A percentile compares a stretch with the other conserved stretches of the same genome.
These are phyloP conservation scores for Paramecium pentaurelia DNA, from an alignment of 73 alveolate species.

Conservation along the genomic window DNA sequence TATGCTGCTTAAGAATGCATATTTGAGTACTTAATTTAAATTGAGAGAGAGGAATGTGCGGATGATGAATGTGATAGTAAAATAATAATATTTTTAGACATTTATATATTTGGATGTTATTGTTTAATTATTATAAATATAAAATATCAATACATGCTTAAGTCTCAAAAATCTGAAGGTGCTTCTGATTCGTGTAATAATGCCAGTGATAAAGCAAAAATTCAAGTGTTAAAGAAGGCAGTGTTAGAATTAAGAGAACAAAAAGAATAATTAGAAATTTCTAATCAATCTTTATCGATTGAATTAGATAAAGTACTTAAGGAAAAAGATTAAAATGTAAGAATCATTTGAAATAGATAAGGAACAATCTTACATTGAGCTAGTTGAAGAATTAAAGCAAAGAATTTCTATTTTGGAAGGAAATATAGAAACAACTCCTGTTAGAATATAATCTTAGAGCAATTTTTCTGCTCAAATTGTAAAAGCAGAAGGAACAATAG, in stretches of 20 bases:
- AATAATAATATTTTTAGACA: background rate
- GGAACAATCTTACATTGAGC: background rate
- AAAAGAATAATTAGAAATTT: background rate
- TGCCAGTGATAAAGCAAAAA: background rate
- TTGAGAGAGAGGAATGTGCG: background rate
- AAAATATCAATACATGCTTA: background rate
- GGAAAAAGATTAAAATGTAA: background rate
- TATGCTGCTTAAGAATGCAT: background rate
- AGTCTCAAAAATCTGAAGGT: background rate
- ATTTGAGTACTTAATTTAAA: background rate
- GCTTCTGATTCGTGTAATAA: background rate
- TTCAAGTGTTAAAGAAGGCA: conserved; percentile 11
- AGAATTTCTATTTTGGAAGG: background rate
- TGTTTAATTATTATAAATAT: background rate
- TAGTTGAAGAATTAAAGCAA: background rate
- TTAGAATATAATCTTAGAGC: background rate
- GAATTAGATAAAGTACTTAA: background rate
- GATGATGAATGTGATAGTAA: background rate
- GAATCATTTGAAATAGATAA: background rate
- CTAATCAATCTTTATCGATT: background rate
- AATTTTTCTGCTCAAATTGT: background rate
- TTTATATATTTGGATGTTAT: background rate
- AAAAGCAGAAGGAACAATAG: background rate
- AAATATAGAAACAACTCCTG: background rate
- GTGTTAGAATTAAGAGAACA: background rate